Base-by-base conservation (phyloP, 352 stramenopile species). In the Elongisporangium anandrum region DNA sequence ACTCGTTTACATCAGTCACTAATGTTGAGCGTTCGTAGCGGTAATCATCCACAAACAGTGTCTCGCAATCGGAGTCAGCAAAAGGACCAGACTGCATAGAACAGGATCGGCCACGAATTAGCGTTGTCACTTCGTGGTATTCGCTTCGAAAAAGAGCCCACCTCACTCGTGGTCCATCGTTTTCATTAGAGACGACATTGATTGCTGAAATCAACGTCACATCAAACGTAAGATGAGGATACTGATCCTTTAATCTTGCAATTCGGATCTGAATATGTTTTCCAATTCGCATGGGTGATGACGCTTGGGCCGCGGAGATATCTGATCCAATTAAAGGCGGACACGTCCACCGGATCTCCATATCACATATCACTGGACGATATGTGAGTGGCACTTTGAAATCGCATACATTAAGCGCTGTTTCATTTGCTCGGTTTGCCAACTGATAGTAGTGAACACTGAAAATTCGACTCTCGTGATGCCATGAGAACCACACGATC, bases 1-100 rank as follows among this genome's bases (percentile, higher is more conserved):
- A 83, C 24, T 77, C 52, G 17, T 65, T 24, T 2, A 70, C 57
- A 38, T 83, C 70, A 29, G 63, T 81, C 34, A 65, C 57, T 2
- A 85, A 34, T 6, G 65, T 63, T 5, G 66, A 61, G 2, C 76
- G 65, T 26, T 85, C 74, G 26, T 86, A 88, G 13, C 76, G 66
- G 24, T 77, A 80, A 52, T 87, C 77, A 47, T 87, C 77, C 8
- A 87, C 15, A 22, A 87, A 79, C 3, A 84, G 52, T 0, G 73
- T 80, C 7, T 26, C 39, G 41, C 75, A 72, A 13, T 39, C 15
- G 39, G 20, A 10, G 1, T 24, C 20, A 5, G 22, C 17, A 16
- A 45, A 19, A 20, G 9, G 6, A 7, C n/a, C 6, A 4, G 9
- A 41, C 1, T 17, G 34, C 13, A 12, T 17, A 12, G 34, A 2